Evolutionary conservation across 257 asterid species (phyloP), one percentile per base, ranked within the genome.

Genomic region (Cruciata laevipes): DNA sequence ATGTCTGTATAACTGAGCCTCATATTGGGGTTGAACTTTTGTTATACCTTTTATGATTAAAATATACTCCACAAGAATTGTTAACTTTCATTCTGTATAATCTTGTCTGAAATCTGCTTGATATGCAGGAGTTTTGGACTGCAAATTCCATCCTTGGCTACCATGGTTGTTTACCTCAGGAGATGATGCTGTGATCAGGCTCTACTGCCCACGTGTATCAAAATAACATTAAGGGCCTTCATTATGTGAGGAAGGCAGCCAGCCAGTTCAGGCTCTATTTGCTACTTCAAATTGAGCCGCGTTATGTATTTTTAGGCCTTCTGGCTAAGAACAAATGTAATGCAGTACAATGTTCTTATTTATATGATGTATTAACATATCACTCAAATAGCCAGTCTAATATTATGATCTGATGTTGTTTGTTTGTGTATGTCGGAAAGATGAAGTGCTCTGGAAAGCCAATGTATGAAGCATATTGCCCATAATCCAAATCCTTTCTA

Each of bases 151-250:
- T 67, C 99, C 99, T 1, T 85, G 87, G 82, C 97, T 90, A 79
- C 97, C 99, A 5, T 93, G 99, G 99, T 69, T 93, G 78, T 93
- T 93, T 75, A 93, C 97, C 52, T 94, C 97, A 0, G 99, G 97
- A 31, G 84, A 90, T 0, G 99, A 93, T 82, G 90, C 97, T 6
- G 42, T 85, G 77, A 86, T 93, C 77, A 90, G 75, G 85, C 97
- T 93, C 40, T 88, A 90, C 31, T 90, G 99, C 71, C 91, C n/a
- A n/a, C n/a, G n/a, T n/a, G n/a, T 89, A 73, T 31, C 18, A 24
- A 20, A 25, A 30, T 65, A 11, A 10, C 63, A 72, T 59, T 42
- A 33, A 20, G 69, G 44, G 61, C 69, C 69, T 65, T 6, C 33
- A 31, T 60, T 60, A 6, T 6, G 33, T 16, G 42, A 37, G 67